Evolutionary conservation across 306 rosid species (phyloP).

Genomic region (Aeschynomene evenia): DNA sequence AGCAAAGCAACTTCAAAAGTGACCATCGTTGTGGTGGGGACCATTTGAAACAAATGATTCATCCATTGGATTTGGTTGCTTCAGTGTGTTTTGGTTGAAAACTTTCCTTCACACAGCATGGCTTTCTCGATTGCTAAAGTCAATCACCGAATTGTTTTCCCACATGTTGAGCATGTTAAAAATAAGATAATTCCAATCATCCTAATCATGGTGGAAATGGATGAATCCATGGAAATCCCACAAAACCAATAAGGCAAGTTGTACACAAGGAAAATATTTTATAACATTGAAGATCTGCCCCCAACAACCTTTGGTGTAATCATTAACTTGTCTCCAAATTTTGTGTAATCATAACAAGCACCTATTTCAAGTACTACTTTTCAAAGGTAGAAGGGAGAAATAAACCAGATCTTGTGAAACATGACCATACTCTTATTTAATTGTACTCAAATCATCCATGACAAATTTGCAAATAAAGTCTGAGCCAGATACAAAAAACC

Average conservation of each 20-base stretch:
- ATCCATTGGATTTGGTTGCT: conserved; percentile 1
- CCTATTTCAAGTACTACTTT: neutral
- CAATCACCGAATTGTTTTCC: conserved; percentile 15
- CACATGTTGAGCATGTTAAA: conserved; percentile 11
- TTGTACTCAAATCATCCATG: conserved; percentile 7
- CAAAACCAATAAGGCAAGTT: neutral
- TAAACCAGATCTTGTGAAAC: conserved; percentile 14
- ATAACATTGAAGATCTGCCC: neutral
- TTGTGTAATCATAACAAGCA: neutral
- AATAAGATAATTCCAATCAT: conserved; percentile 17
- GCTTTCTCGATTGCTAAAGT: conserved; percentile 19
- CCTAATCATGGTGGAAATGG: neutral
- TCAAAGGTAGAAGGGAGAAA: neutral
- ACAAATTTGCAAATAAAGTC: conserved; percentile 13
- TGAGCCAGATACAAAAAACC: neutral
- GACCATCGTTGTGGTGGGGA: neutral
- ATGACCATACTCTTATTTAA: neutral
- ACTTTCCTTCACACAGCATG: neutral
- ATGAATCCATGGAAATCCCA: conserved; percentile 7
- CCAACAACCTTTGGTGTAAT: no score
- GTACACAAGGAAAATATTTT: neutral
- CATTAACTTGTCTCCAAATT: conserved; percentile 23
- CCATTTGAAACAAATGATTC: conserved; percentile 20
- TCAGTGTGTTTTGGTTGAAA: conserved; percentile 19
- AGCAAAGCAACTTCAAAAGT: conserved; percentile 11